These are phyloP conservation scores for Nephelium lappaceum DNA, from an alignment of 345 rosid genomes.

Conservation along the genomic window DNA sequence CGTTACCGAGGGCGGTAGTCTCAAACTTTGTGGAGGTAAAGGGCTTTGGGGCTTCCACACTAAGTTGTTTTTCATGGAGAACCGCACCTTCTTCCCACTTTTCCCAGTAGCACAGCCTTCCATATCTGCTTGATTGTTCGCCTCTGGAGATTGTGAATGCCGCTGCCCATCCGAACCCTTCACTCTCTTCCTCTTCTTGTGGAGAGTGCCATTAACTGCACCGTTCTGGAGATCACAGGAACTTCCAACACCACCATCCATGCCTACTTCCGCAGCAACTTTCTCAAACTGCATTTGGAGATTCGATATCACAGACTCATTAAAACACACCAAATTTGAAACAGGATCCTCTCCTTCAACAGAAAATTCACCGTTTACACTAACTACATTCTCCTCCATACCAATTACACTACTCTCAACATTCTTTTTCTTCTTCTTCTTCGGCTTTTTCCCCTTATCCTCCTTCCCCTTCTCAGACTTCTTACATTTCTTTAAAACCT, in stretches of 20 bases:
- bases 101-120: slow-evolving; percentile 41
- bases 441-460: slow-evolving; percentile 30
- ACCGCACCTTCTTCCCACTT: slow-evolving; percentile 86
- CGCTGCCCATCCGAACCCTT: slow-evolving; percentile 36
- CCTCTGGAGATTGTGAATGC: slow-evolving; percentile 30
- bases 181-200: slow-evolving; percentile 78
- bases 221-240: slow-evolving; percentile 44
- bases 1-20: slow-evolving; percentile 90
- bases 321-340: slow-evolving; percentile 31
- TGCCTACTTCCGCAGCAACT: slow-evolving; percentile 71
- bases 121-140: slow-evolving; percentile 36
- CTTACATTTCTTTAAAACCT: slow-evolving; percentile 50
- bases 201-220: slow-evolving; percentile 33
- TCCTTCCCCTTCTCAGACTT: slow-evolving; percentile 47
- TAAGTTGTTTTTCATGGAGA: slow-evolving; percentile 86
- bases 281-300: slow-evolving; percentile 91
- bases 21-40: slow-evolving; percentile 84
- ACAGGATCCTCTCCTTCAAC: slow-evolving; percentile 27
- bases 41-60: slow-evolving; percentile 98
- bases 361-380: slow-evolving; percentile 21
- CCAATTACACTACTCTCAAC: slow-evolving; percentile 24
- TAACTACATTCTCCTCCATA: slow-evolving; percentile 23
- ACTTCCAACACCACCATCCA: slow-evolving; percentile 42
- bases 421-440: slow-evolving; percentile 41
- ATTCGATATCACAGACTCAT: slow-evolving; percentile 70